Evolutionary conservation across 2,329 filamentous ascomycete genomes (phyloP), one percentile per base, ranked within the genome.

Genomic region (Cryphonectria nitschkei): DNA sequence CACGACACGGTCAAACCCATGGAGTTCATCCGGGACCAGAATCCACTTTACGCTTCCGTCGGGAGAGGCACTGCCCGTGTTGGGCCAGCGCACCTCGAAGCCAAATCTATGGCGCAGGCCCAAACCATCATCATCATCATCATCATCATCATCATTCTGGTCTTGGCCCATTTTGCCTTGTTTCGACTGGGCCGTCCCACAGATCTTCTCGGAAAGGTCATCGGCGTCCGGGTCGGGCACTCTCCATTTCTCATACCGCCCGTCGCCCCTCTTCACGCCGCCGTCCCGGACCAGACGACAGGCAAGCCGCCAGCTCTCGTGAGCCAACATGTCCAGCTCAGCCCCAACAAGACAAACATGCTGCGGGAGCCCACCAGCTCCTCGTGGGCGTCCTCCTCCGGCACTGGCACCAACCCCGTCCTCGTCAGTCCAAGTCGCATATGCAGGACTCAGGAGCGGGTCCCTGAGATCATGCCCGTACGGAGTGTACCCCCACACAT

Each of bases 241-340:
- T 66, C 67, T 75, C 73, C 66, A 77, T 74, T 13, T 80, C 80
- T 7, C 80, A 75, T 43, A 71, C 73, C 7, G 77, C 77, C 0
- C 74, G 73, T 6, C 75, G 4, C n/a, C 74, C 29, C 50, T 79
- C 76, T n/a, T 76, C 74, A 13, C 76, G 72, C 34, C 77, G 74
- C 0, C 79, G 80, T 72, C 70, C 34, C 62, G 41, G 6, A 79
- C 79, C 4, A 83, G 70, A 63, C 75, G 76, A 68, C 76, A 79
- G 32, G 80, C 80, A 76, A 83, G 75, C 39, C 78, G 74, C 79
- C 80, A 83, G 11, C 74, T 79, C 75, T 86, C 85, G 46, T 80
- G 77, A 1, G 80, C 80, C 19, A 85, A 74, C 76, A 84, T 80
- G 75, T 87, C 85, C 68, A 84, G 79, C 77, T 86, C 83, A 19